phyloP scores from a whole-genome alignment of 768 basidiomycete genomes.

The Vishniacozyma victoriae region DNA sequence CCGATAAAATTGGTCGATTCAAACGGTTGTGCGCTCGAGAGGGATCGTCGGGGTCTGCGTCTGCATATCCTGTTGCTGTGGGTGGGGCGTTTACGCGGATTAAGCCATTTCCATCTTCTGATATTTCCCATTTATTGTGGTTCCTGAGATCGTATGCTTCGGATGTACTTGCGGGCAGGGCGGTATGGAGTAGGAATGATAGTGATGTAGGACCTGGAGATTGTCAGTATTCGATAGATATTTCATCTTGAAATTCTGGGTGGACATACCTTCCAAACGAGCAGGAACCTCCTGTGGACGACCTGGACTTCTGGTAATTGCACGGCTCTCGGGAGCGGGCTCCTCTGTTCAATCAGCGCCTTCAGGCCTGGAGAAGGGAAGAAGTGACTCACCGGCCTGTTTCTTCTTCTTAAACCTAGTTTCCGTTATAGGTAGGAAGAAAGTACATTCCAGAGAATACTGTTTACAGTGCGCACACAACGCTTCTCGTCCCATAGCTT shows the following conservation, averaged over 20 bases:
- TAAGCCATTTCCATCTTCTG: conserved; percentile 75
- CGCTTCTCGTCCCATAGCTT: conserved; percentile 55
- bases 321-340: too few species aligned
- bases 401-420: conserved; percentile 98
- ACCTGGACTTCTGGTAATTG: too few species aligned
- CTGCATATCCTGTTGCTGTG: conserved; percentile 8
- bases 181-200: conserved; percentile 81
- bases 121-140: conserved; percentile 81
- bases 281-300: neutral
- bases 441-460: conserved; percentile 88
- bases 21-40: conserved; percentile 21
- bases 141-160: conserved; percentile 82
- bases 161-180: conserved; percentile 77
- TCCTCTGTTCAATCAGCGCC: too few species aligned
- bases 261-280: neutral
- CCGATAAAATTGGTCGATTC: conserved; percentile 34
- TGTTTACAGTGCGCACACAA: conserved; percentile 92
- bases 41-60: conserved; percentile 23
- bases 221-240: too few species aligned
- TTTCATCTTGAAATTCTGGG: too few species aligned
- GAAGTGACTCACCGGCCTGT: conserved; percentile 61
- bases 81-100: conserved; percentile 52
- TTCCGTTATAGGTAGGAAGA: conserved; percentile 96
- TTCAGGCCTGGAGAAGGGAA: too few species aligned
- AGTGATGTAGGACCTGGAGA: conserved; percentile 74